Evolutionary conservation across 306 rosid species (phyloP).

Genomic region (Medicago truncatula): MtrunA17r5.0-ANR NC_053046.1:40091501-40092000

Average conservation of each 20-base stretch:
- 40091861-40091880: constrained; percentile 34
- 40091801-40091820: constrained; percentile 80
- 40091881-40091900: constrained; percentile 18
- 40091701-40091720: constrained; percentile 64
- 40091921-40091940: constrained; percentile 64
- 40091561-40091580: constrained; percentile 54
- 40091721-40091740: constrained; percentile 60
- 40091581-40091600: constrained; percentile 59
- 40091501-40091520: constrained; percentile 87
- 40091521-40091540: constrained; percentile 51
- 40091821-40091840: constrained; percentile 70
- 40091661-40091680: constrained; percentile 66
- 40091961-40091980: constrained; percentile 71
- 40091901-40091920: constrained; percentile 38
- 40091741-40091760: constrained; percentile 63
- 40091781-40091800: constrained; percentile 82
- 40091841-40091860: constrained; percentile 35
- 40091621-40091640: constrained; percentile 84
- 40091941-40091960: constrained; percentile 63
- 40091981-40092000: constrained; percentile 72
- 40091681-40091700: constrained; percentile 67
- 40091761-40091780: constrained; percentile 93
- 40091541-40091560: constrained; percentile 51
- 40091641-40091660: constrained; percentile 58
- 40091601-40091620: constrained; percentile 71